These are phyloP conservation scores for Meyerozyma guilliermondii DNA, from an alignment of 1,139 yeast species.

Conservation along the genomic window DNA sequence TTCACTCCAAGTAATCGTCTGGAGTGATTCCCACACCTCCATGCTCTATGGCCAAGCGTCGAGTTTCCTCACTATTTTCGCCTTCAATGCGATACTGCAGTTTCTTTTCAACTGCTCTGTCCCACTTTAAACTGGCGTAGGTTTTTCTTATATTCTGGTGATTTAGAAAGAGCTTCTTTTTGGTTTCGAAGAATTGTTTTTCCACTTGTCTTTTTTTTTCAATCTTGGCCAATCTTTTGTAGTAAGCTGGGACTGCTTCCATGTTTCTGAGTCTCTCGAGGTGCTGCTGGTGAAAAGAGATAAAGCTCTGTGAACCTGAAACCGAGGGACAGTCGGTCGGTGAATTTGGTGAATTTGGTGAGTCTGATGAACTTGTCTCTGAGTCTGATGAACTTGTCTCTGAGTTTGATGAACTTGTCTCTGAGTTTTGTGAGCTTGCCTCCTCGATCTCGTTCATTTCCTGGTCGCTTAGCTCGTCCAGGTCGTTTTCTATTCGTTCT, in stretches of 20 bases:
- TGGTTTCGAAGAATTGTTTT: background rate
- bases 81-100: background rate
- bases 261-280: background rate
- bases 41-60: background rate
- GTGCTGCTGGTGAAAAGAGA: background rate
- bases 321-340: too few relatives aligned
- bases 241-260: background rate
- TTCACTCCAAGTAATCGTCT: background rate
- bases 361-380: too few relatives aligned
- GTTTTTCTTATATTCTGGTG: background rate
- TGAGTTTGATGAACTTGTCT: background rate
- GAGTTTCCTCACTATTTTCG: background rate
- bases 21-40: background rate
- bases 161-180: background rate
- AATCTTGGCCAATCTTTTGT: background rate
- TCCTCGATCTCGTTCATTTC: background rate
- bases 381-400: too few relatives aligned
- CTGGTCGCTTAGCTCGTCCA: background rate
- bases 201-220: background rate
- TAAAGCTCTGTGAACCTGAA: background rate
- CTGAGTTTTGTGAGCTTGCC: too few relatives aligned
- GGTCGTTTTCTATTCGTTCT: background rate
- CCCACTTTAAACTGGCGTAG: background rate
- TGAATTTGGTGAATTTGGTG: too few relatives aligned
- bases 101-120: background rate